Evolutionary conservation across 148 eudicot genomes (phyloP), one percentile per base, ranked within the genome.

Genomic region (Persicaria maculosa): DNA sequence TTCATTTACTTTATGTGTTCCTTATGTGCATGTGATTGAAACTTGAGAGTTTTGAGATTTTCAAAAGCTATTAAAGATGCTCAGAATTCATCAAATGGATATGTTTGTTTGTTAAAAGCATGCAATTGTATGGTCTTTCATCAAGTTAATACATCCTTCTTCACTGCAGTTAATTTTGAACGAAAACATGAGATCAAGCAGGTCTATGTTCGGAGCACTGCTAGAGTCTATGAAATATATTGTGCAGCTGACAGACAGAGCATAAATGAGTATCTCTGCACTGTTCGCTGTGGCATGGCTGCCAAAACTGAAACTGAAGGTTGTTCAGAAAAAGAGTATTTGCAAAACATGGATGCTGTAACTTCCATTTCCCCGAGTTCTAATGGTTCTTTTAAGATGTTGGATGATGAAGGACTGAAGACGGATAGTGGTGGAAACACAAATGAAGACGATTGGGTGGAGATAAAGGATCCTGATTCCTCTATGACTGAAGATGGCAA

Each of bases 381-480:
- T 62, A 74, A 68, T 50, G 79, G 73, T 44, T 79, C 78, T 52
- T 44, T 69, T 62, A 79, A 79, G 48, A 77, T 81, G 61, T 36
- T 45, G 57, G 72, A 74, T 74, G 82, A 75, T 74, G 82, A 74
- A 47, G 78, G 45, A 74, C 76, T 65, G 6, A 74, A 76, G 48
- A 74, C 68, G 72, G 87, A 82, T 12, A 85, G 79, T 62, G 86
- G 50, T 47, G 74, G 72, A 72, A 79, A 75, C 68, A 77, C 75
- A 47, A 86, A 75, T 80, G 90, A 78, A 77, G 96, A 91, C 80
- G 97, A 86, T n/a, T 92, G 98, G 98, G 88, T 95, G 44, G 95
- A 95, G 71, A 85, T 95, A 64, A 88, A 88, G 82, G 80, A 48
- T 61, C 88, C 85, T 44, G 84, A 81, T 47, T 47, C 83, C 55